These are phyloP conservation scores for Triticum urartu DNA, from an alignment of 176 grass and related monocot species.

Conservation along the genomic window DNA sequence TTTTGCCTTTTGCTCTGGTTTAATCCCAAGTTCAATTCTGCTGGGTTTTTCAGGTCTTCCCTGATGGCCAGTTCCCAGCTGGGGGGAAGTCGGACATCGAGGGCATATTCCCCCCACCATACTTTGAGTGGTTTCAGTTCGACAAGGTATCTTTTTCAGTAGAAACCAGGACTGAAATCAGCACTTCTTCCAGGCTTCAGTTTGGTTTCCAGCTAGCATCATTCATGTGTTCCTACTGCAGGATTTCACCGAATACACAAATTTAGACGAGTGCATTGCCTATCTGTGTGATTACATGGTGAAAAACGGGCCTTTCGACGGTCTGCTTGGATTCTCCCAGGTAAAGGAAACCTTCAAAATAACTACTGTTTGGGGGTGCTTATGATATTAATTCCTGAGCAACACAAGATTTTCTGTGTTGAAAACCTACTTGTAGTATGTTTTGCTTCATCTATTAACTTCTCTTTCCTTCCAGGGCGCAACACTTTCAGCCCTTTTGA, in stretches of 20 bases:
- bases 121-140: constrained; percentile 94
- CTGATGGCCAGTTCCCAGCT: constrained; percentile 65
- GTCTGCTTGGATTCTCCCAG: constrained; percentile 93
- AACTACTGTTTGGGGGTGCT: too few species aligned
- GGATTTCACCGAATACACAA: constrained; percentile 87
- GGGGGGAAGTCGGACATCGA: constrained; percentile 74
- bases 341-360: constrained; percentile 26
- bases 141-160: constrained; percentile 52
- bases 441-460: constrained; percentile 7
- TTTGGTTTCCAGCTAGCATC: neutral
- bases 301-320: constrained; percentile 79
- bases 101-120: constrained; percentile 74
- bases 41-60: constrained; percentile 54
- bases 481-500: constrained; percentile 68
- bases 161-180: neutral
- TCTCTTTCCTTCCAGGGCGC: constrained; percentile 54
- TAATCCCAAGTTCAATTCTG: neutral
- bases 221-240: constrained; percentile 11
- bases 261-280: constrained; percentile 71
- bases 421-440: neutral
- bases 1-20: neutral
- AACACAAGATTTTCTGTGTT: neutral
- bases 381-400: too few species aligned
- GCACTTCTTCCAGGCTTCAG: neutral
- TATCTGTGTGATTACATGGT: constrained; percentile 75